Conservation (phyloP, 2,329 filamentous ascomycete genomes). For the Hypomyces perniciosus region DNA sequence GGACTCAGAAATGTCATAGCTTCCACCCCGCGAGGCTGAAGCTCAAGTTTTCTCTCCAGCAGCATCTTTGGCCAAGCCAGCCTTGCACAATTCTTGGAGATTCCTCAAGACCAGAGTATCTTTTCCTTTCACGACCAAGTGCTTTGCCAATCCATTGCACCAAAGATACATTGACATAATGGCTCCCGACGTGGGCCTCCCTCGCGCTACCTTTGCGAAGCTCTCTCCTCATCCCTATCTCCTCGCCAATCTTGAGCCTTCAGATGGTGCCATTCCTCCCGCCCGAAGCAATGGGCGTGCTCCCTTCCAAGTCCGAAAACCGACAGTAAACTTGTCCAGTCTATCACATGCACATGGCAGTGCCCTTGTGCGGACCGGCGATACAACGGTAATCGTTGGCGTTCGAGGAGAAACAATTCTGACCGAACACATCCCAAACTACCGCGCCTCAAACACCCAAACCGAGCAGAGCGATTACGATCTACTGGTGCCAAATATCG, state of each 20-base stretch:
- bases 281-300: constrained; percentile 76
- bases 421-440: constrained; percentile 66
- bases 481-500: constrained; percentile 87
- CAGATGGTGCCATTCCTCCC: constrained; percentile 40
- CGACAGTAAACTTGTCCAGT: constrained; percentile 75
- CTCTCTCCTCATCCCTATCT: constrained; percentile 86
- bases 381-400: constrained; percentile 92
- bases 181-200: constrained; percentile 35
- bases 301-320: constrained; percentile 61
- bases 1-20: neutral
- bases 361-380: constrained; percentile 78
- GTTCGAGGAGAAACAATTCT: constrained; percentile 80
- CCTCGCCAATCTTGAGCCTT: constrained; percentile 74
- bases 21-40: constrained; percentile 20
- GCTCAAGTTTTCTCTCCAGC: constrained; percentile 18
- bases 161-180: constrained; percentile 15
- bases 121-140: too few relatives aligned
- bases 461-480: constrained; percentile 56
- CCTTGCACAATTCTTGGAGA: neutral
- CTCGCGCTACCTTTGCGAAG: constrained; percentile 73
- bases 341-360: constrained; percentile 87
- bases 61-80: neutral
- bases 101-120: too few relatives aligned
- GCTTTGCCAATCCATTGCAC: too few relatives aligned
- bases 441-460: constrained; percentile 39